Evolutionary conservation across 2,329 filamentous ascomycete genomes (phyloP), one percentile per base, ranked within the genome.

Genomic region (Myriosclerotinia scirpicola): DNA sequence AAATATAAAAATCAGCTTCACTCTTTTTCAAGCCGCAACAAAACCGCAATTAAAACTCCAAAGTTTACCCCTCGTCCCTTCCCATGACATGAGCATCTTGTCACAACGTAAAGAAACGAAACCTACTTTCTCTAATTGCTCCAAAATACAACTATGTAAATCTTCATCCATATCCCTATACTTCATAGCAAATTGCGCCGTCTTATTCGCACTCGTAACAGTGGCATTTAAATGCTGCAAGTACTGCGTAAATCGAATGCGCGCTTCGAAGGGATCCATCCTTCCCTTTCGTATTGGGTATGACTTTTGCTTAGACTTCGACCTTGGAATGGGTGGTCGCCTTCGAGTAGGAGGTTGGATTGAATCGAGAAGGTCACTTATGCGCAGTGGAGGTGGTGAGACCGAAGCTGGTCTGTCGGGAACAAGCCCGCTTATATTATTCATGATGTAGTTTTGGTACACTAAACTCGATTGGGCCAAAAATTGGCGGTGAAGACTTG

Each of bases 111-210:
- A 30, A 20, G 12, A 20, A 40, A 42, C 1, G 8, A 34, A n/a
- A 76, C 82, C 71, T 77, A 92, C 91, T 74, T 87, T 85, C 78
- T 98, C 94, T 40, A 99, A 84, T 78, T 98, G 94, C 80, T 99
- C 95, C 54, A 99, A 80, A 74, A 99, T 98, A 79, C 96, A 99
- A 26, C 91, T 96, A 78, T 99, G 95, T 73, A 99, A 81, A 79
- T 99, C 95, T 81, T 99, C 96, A 76, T 96, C 92, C 87, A 96
- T 92, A 75, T 98, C 93, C 71, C 88, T 88, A 80, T 97, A 91
- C 79, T 93, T 96, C 69, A 99, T 84, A 17, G 95, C 95, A 87
- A 96, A 99, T 77, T 93, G 90, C 38, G 95, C 94, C 3, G 93
- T 92, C 80, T 97, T 97, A 75, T 94, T 91, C 1, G 93, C 90